Percentiles rank a stretch among this genome's conserved stretches.
phyloP scores from a whole-genome alignment of 2,329 filamentous ascomycete genomes.

The Fusarium albidum region DNA sequence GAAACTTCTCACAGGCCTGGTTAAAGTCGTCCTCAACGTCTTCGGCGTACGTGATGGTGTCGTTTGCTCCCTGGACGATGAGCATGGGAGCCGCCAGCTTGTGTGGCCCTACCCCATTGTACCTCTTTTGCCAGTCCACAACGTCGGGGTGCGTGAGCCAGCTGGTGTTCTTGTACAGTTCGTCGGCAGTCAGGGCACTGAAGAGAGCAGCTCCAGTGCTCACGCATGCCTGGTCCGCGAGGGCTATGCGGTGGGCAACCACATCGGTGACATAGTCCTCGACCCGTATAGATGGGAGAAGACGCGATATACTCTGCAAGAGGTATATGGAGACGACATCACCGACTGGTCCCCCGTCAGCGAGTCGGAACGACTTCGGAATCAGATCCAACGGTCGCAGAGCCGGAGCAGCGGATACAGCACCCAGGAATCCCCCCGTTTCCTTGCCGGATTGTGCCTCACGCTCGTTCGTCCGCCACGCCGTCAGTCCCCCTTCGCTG shows the following conservation, averaged over 20 bases:
- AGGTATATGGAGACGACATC: slow-evolving; percentile 20
- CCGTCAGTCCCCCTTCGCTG: slow-evolving; percentile 18
- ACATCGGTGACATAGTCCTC: slow-evolving; percentile 15
- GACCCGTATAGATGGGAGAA: background rate
- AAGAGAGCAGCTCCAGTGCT: background rate
- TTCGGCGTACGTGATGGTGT: slow-evolving; percentile 11
- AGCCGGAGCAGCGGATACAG: slow-evolving; percentile 8
- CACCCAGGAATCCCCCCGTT: slow-evolving; percentile 10
- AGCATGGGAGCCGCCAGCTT: slow-evolving; percentile 20
- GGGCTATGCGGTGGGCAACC: background rate
- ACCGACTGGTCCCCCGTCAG: slow-evolving; percentile 8
- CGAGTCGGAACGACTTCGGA: slow-evolving; percentile 14
- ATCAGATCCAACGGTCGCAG: slow-evolving; percentile 18
- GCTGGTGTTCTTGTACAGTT: slow-evolving; percentile 19
- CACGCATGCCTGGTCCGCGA: slow-evolving; percentile 11
- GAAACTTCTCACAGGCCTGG: slow-evolving; percentile 5
- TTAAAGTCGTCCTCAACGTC: slow-evolving; percentile 9
- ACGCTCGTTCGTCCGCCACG: slow-evolving; percentile 13
- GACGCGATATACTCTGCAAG: background rate
- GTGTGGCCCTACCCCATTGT: slow-evolving; percentile 11
- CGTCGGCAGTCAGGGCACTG: background rate
- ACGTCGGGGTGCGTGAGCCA: slow-evolving; percentile 14
- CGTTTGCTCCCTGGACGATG: slow-evolving; percentile 8
- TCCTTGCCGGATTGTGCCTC: slow-evolving; percentile 9
- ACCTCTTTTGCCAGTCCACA: slow-evolving; percentile 19